Conservation (phyloP, 1,139 yeast species). For the Kazachstania sp. region DNA sequence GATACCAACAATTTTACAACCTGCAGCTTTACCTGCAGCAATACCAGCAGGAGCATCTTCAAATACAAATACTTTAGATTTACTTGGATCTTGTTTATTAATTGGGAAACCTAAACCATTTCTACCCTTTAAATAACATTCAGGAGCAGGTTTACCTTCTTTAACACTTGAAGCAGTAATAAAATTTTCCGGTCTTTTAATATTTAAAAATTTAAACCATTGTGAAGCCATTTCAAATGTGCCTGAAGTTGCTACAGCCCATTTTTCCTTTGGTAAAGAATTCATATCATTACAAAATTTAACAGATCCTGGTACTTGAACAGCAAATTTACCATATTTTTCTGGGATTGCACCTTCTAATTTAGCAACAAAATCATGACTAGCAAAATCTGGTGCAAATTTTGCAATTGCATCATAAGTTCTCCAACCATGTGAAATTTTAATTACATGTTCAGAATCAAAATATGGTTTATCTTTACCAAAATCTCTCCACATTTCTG, state of each 20-base stretch:
- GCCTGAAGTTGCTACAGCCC: constrained; percentile 86
- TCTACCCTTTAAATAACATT: constrained; percentile 66
- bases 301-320: constrained; percentile 69
- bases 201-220: constrained; percentile 64
- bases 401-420: constrained; percentile 67
- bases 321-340: constrained; percentile 61
- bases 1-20: constrained; percentile 75
- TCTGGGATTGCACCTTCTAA: constrained; percentile 68
- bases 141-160: constrained; percentile 77
- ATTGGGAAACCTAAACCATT: constrained; percentile 46
- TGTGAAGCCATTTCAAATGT: constrained; percentile 66
- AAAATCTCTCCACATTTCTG: constrained; percentile 70
- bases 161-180: constrained; percentile 73
- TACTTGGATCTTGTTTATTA: constrained; percentile 30
- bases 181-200: constrained; percentile 59
- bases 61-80: constrained; percentile 50
- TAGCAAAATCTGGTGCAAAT: constrained; percentile 70
- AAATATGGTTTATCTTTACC: constrained; percentile 63
- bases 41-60: constrained; percentile 90
- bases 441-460: constrained; percentile 60
- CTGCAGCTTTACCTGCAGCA: constrained; percentile 75
- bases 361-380: constrained; percentile 54
- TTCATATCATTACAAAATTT: constrained; percentile 38
- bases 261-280: constrained; percentile 39
- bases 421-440: constrained; percentile 76